phyloP scores from a whole-genome alignment of 2,329 filamentous ascomycete species.

The Aureobasidium leucospermi region DNA sequence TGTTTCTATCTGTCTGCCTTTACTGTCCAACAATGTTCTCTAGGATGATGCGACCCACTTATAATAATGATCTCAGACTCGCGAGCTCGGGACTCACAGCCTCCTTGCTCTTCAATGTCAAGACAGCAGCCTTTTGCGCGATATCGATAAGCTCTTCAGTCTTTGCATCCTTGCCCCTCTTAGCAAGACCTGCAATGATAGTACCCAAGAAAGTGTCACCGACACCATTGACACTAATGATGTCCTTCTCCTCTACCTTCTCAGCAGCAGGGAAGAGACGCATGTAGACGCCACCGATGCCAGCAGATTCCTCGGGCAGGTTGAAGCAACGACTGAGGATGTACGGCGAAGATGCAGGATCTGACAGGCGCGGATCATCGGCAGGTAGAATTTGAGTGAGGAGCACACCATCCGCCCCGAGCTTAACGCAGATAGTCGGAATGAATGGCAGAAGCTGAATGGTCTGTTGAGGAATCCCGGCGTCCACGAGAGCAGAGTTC shows the following conservation, averaged over 20 bases:
- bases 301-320: slow-evolving; percentile 42
- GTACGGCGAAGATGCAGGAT: slow-evolving; percentile 57
- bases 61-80: slow-evolving; percentile 28
- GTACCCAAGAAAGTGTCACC: slow-evolving; percentile 90
- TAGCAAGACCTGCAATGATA: slow-evolving; percentile 68
- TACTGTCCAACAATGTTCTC: no score
- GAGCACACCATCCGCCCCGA: slow-evolving; percentile 69
- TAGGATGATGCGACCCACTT: no score
- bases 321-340: slow-evolving; percentile 57
- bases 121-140: slow-evolving; percentile 72
- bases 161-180: slow-evolving; percentile 36
- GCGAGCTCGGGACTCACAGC: slow-evolving; percentile 58
- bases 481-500: slow-evolving; percentile 59
- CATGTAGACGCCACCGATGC: slow-evolving; percentile 77
- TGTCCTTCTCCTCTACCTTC: slow-evolving; percentile 51
- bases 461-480: slow-evolving; percentile 74
- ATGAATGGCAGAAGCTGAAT: slow-evolving; percentile 85
- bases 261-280: slow-evolving; percentile 58
- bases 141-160: slow-evolving; percentile 62
- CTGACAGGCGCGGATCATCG: slow-evolving; percentile 60
- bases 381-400: slow-evolving; percentile 62
- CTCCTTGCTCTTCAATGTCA: slow-evolving; percentile 68
- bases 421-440: slow-evolving; percentile 75
- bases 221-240: slow-evolving; percentile 87
- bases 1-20: no score